Evolutionary conservation across 139 green algal genomes (phyloP).

Genomic region (Spirogloea muscicola): DNA sequence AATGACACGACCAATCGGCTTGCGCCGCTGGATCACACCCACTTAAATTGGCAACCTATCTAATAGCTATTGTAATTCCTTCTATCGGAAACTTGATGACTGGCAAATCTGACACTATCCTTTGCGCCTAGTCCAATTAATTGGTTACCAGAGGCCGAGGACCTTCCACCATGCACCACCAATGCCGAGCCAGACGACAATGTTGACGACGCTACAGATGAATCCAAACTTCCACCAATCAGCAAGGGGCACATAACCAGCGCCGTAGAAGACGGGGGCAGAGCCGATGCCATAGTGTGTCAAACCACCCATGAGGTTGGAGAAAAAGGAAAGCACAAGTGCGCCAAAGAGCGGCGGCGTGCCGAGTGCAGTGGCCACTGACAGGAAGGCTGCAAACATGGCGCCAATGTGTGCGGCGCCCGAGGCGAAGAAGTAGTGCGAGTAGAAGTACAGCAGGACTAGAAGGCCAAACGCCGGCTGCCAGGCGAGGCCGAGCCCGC

Average conservation of each 20-base stretch:
- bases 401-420: constrained; percentile 98
- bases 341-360: constrained; percentile 70
- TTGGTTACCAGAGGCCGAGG: constrained; percentile 66
- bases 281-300: constrained; percentile 99
- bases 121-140: background rate
- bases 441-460: constrained; percentile 97
- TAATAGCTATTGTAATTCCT: background rate
- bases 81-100: background rate
- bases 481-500: constrained; percentile 83
- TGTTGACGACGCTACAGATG: constrained; percentile 88
- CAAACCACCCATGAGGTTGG: constrained; percentile 98
- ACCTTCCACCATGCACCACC: constrained; percentile 93
- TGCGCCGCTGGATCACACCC: too few relatives aligned
- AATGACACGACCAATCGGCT: too few relatives aligned
- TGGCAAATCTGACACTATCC: background rate
- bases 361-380: constrained; percentile 85
- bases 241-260: constrained; percentile 74
- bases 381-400: constrained; percentile 99
- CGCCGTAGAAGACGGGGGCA: constrained; percentile 90
- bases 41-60: background rate
- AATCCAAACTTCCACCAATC: constrained; percentile 92
- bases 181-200: constrained; percentile 86
- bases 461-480: constrained; percentile 90
- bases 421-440: constrained; percentile 98
- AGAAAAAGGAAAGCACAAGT: constrained; percentile 65